Evolutionary conservation across 169 alveolate genomes (phyloP), one percentile per base, ranked within the genome.

Genomic region (Babesia sp.): DNA sequence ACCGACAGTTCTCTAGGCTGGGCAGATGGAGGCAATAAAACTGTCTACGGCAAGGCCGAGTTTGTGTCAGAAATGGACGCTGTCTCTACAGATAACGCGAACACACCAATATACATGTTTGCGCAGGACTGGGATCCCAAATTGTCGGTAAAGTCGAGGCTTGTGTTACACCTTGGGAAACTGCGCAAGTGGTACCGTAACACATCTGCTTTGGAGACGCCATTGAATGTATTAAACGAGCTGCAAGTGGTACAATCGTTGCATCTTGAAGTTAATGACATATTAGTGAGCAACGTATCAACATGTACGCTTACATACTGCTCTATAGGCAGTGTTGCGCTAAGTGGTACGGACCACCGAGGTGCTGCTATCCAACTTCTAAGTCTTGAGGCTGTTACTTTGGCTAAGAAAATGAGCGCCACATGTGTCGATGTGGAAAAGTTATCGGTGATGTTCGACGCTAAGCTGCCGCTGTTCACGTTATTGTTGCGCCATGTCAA

Each of bases 141-240:
- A 9, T 29, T 64, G 16, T 4, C 51, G 14, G 26, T 41, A 28
- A 64, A 31, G 50, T 2, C 74, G 8, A 46, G 14, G n/a, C 55
- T 64, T 12, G 45, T 64, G 26, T 0, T 1, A 2, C 50, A 41
- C 45, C 36, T 64, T 18, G 61, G 48, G 0, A 18, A 14, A 18
- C 48, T 64, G 26, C 74, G 74, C 51, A 45, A 56, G 37, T 64
- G 74, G 74, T 64, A 64, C 48, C 59, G 39, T 0, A 64, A 64
- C 26, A 64, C 74, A 11, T 18, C 39, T 11, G 12, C 36, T 28
- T 11, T 64, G 34, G 18, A 64, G 39, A 3, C 48, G 48, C 74
- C 74, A 20, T 22, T 1, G 4, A 28, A 48, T 5, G 18, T 26
- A 3, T 3, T 50, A 3, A 16, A 18, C 8, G 63, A 26, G 12